Conservation (phyloP, 2,329 filamentous ascomycete genomes). For the Cryphonectria nitschkei region DNA sequence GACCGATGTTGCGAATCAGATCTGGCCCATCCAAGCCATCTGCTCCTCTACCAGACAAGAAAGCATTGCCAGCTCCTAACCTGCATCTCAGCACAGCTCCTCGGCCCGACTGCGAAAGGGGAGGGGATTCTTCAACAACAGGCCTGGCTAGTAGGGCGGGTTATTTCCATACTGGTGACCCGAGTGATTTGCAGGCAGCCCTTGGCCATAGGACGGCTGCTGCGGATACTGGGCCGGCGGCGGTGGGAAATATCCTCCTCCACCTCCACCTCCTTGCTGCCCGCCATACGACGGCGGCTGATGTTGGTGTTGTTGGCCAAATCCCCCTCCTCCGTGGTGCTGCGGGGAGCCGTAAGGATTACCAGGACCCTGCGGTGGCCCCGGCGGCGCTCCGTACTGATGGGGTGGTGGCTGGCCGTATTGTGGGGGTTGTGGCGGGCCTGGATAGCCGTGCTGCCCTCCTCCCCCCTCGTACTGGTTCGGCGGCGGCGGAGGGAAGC, state of each 20-base stretch:
- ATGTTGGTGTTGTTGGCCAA: slow-evolving; percentile 19
- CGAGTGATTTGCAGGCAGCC: slow-evolving; percentile 25
- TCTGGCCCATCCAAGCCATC: not conserved
- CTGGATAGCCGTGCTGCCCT: slow-evolving; percentile 24
- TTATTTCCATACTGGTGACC: slow-evolving; percentile 26
- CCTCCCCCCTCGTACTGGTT: slow-evolving; percentile 21
- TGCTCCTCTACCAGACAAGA: not conserved
- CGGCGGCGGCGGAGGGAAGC: slow-evolving; percentile 25
- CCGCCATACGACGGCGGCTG: slow-evolving; percentile 24
- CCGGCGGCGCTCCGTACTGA: slow-evolving; percentile 31
- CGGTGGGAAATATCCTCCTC: slow-evolving; percentile 34
- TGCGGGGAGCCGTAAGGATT: slow-evolving; percentile 32
- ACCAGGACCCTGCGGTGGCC: slow-evolving; percentile 30
- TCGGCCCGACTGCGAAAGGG: not conserved
- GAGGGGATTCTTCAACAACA: not conserved
- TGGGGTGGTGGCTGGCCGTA: slow-evolving; percentile 30
- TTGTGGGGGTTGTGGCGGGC: slow-evolving; percentile 23
- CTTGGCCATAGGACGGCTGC: slow-evolving; percentile 30
- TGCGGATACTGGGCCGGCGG: slow-evolving; percentile 35
- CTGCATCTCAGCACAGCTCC: not conserved
- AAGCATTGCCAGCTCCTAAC: not conserved
- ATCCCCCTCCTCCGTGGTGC: slow-evolving; percentile 24
- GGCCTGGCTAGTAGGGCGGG: slow-evolving; percentile 19
- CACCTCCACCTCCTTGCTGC: slow-evolving; percentile 16
- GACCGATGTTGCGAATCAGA: not conserved